A percentile compares a stretch with the other conserved stretches of the same genome.
Conservation (phyloP, 257 asterid species). For the Fraxinus pennsylvanica region DNA sequence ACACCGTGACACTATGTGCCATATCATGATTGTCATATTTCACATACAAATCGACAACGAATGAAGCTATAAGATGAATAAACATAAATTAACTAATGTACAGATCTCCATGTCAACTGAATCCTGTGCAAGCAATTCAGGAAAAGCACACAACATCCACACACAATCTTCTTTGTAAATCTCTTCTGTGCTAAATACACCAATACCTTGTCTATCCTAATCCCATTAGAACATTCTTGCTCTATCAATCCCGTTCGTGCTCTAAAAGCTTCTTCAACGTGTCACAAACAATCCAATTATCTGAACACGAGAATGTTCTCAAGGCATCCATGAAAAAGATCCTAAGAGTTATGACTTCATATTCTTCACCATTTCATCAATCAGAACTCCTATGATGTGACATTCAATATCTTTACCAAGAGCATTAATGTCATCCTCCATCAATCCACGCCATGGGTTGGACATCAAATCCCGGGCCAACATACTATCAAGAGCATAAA, state of each 20-base stretch:
- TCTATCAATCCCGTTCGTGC: not conserved
- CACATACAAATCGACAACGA: not conserved
- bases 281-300: slow-evolving; percentile 7
- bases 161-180: slow-evolving; percentile 2
- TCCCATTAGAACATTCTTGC: not conserved
- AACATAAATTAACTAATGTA: not conserved
- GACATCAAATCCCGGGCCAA: slow-evolving; percentile 64
- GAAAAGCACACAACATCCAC: not conserved
- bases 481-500: slow-evolving; percentile 57
- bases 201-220: not conserved
- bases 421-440: slow-evolving; percentile 62
- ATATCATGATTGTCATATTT: not conserved
- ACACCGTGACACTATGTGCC: too few relatives aligned
- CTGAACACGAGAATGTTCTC: slow-evolving; percentile 14
- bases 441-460: slow-evolving; percentile 54
- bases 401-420: slow-evolving; percentile 68
- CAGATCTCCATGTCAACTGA: not conserved
- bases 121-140: not conserved
- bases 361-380: slow-evolving; percentile 62
- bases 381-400: slow-evolving; percentile 57
- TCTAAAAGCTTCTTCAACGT: not conserved
- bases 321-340: not conserved
- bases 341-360: slow-evolving; percentile 19
- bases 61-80: not conserved
- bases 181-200: not conserved